Evolutionary conservation across 1,284 basidiomycete species (phyloP).

Genomic region (Ganoderma sinense): DNA sequence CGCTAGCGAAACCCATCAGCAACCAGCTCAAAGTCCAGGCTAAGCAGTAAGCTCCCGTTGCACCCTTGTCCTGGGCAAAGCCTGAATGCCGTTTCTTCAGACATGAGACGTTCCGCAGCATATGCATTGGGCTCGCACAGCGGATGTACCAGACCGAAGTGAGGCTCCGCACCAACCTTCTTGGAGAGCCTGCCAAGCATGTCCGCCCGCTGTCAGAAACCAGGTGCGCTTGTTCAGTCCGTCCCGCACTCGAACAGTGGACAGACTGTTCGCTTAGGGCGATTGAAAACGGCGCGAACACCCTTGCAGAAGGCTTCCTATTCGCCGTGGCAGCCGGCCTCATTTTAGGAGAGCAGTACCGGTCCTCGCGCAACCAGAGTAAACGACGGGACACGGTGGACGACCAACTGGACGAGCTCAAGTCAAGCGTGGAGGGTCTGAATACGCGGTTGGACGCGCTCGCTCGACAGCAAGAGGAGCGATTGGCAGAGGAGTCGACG

Average conservation of each 20-base stretch:
- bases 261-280: constrained; percentile 58
- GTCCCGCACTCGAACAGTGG: background rate
- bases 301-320: constrained; percentile 87
- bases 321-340: constrained; percentile 81
- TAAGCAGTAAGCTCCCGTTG: constrained; percentile 63
- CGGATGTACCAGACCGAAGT: constrained; percentile 83
- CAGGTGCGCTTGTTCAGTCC: constrained; percentile 55
- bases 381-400: constrained; percentile 80
- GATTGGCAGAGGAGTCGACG: constrained; percentile 50
- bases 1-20: constrained; percentile 87
- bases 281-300: constrained; percentile 89
- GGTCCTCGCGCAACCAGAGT: constrained; percentile 75
- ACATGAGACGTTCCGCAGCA: constrained; percentile 78
- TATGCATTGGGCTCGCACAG: constrained; percentile 86
- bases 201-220: constrained; percentile 87
- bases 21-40: constrained; percentile 79
- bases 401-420: constrained; percentile 73
- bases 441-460: constrained; percentile 54
- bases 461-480: constrained; percentile 52
- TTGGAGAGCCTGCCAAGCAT: constrained; percentile 81
- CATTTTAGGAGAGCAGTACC: constrained; percentile 83
- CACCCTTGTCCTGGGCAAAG: too few relatives aligned
- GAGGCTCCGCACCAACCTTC: constrained; percentile 77
- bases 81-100: constrained; percentile 45
- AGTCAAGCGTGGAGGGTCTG: constrained; percentile 55